phyloP scores from a whole-genome alignment of 176 grass and related monocot genomes.

The Ananas comosus region DNA sequence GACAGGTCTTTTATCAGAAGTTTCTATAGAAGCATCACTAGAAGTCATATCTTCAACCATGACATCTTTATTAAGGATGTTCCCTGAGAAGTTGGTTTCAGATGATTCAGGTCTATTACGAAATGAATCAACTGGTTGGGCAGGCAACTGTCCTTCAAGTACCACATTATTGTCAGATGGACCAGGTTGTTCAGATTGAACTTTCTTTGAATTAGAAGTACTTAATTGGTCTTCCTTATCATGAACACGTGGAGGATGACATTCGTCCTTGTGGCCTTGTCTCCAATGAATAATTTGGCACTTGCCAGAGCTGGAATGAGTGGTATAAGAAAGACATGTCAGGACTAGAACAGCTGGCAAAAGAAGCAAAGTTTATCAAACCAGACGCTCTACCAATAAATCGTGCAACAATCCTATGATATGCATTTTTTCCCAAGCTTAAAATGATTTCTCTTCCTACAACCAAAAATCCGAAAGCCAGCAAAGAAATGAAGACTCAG shows the following conservation, averaged over 20 bases:
- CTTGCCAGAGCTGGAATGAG: slow-evolving; percentile 51
- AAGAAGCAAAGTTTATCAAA: neutral
- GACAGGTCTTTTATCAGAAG: neutral
- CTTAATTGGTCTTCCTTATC: slow-evolving; percentile 18
- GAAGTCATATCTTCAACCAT: slow-evolving; percentile 9
- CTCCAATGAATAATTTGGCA: slow-evolving; percentile 92
- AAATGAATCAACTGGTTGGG: slow-evolving; percentile 13
- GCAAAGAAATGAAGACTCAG: too few relatives aligned
- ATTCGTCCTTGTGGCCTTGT: slow-evolving; percentile 81
- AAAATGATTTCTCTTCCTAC: too few relatives aligned
- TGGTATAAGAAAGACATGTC: neutral
- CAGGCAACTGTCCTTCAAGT: slow-evolving; percentile 21
- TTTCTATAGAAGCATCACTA: slow-evolving; percentile 15
- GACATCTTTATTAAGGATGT: slow-evolving; percentile 21
- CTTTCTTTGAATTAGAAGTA: slow-evolving; percentile 23
- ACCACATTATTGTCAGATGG: slow-evolving; percentile 28
- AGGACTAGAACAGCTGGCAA: neutral
- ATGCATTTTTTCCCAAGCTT: too few relatives aligned
- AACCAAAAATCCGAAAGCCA: too few relatives aligned
- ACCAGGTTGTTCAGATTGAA: slow-evolving; percentile 21
- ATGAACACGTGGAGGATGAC: slow-evolving; percentile 31
- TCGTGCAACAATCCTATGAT: too few relatives aligned
- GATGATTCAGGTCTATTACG: slow-evolving; percentile 14
- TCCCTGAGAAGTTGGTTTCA: slow-evolving; percentile 11
- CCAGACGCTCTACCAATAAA: neutral